Percentiles rank a stretch among this genome's conserved stretches.
Conservation (phyloP, 164 flowering plant species). For the Litsea cubeba region DNA sequence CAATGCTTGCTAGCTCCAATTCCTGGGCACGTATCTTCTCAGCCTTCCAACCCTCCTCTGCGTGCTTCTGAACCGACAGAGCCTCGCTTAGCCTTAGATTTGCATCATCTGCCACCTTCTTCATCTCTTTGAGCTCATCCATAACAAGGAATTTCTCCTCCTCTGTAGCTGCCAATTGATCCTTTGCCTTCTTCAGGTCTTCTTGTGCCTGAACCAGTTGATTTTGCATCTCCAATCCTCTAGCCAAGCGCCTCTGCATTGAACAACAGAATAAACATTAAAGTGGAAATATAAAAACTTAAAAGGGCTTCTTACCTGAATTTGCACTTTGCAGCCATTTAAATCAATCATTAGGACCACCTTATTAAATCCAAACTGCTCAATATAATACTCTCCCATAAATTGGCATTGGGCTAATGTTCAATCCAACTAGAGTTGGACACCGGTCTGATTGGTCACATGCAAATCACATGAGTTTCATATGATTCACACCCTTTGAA, state of each 20-base stretch:
- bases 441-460: too few relatives aligned
- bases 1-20: conserved; percentile 23
- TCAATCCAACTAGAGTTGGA: too few relatives aligned
- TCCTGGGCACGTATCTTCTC: conserved; percentile 13
- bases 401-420: too few relatives aligned
- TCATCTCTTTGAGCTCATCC: conserved; percentile 40
- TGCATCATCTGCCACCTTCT: conserved; percentile 35
- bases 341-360: too few relatives aligned
- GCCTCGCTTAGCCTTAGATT: conserved; percentile 30
- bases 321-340: too few relatives aligned
- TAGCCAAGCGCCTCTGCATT: conserved; percentile 15
- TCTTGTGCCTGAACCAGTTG: conserved; percentile 32
- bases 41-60: conserved; percentile 8
- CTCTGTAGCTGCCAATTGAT: conserved; percentile 26
- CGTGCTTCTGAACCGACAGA: conserved; percentile 14
- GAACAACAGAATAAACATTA: background rate
- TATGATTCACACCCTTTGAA: too few relatives aligned
- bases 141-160: conserved; percentile 35
- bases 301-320: too few relatives aligned
- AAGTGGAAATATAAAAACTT: background rate
- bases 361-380: too few relatives aligned
- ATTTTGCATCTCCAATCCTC: conserved; percentile 32
- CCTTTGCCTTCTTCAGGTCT: conserved; percentile 29
- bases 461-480: too few relatives aligned
- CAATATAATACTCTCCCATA: too few relatives aligned